Evolutionary conservation across 1,139 yeast genomes (phyloP).

Genomic region (Zygosaccharomyces sapae): DNA sequence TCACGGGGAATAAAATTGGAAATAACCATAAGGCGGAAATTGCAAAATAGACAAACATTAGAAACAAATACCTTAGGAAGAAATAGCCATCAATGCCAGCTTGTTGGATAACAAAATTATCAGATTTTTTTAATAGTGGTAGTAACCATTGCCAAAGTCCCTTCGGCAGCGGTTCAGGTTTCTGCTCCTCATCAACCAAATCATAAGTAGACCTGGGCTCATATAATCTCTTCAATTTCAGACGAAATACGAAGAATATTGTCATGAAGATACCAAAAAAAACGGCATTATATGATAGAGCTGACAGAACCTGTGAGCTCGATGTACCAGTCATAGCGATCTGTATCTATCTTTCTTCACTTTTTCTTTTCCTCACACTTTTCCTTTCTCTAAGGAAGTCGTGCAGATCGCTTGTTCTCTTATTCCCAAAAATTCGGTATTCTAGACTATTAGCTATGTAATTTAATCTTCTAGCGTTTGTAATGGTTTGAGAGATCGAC

Average conservation of each 20-base stretch:
- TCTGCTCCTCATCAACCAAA: constrained; percentile 55
- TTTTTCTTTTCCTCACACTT: not conserved
- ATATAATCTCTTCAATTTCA: constrained; percentile 57
- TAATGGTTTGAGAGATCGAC: no score
- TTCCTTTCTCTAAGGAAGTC: not conserved
- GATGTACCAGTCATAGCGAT: constrained; percentile 41
- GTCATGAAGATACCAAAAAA: constrained; percentile 52
- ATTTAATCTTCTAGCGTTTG: no score
- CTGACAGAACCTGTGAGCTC: constrained; percentile 60
- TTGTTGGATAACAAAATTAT: constrained; percentile 62
- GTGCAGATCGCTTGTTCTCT: not conserved
- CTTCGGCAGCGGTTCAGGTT: constrained; percentile 57
- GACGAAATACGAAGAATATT: constrained; percentile 51
- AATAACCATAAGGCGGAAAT: constrained; percentile 46
- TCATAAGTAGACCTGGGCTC: constrained; percentile 61
- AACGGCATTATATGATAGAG: constrained; percentile 53
- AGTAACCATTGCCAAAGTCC: constrained; percentile 64
- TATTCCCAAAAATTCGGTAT: not conserved
- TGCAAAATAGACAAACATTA: constrained; percentile 42
- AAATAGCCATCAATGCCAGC: constrained; percentile 75
- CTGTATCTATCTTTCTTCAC: not conserved
- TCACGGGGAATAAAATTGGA: constrained; percentile 60
- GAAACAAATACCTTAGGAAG: constrained; percentile 53
- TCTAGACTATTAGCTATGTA: not conserved
- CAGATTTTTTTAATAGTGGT: constrained; percentile 55